These are phyloP conservation scores for Globisporangium sylvaticum DNA, from an alignment of 352 stramenopile species.

Conservation along the genomic window DNA sequence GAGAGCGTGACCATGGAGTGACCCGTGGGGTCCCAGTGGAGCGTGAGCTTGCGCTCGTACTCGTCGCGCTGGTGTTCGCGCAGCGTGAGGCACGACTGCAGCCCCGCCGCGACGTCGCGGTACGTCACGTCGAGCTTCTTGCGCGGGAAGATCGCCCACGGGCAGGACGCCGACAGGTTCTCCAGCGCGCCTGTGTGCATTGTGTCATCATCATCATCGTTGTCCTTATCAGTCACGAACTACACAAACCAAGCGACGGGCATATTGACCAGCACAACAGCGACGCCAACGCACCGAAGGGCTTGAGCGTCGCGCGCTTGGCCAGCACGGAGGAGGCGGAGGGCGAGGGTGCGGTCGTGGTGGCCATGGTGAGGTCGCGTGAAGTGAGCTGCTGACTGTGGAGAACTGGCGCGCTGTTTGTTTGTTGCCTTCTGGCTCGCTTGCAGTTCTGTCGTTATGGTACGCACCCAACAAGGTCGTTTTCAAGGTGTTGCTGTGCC, in stretches of 20 bases:
- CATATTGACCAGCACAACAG: background rate
- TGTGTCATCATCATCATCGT: background rate
- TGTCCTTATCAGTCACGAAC: background rate
- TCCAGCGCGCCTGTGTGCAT: slow-evolving; percentile 38
- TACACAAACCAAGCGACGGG: background rate
- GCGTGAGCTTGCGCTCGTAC: slow-evolving; percentile 43
- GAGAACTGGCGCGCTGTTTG: background rate
- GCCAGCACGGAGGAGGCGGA: slow-evolving; percentile 4
- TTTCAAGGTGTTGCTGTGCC: background rate
- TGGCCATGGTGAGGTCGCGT: background rate
- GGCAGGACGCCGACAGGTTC: slow-evolving; percentile 46
- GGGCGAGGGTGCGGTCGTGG: background rate
- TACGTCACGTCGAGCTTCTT: slow-evolving; percentile 85
- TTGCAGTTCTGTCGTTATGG: background rate
- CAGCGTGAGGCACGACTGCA: slow-evolving; percentile 54
- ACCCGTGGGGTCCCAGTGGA: slow-evolving; percentile 52
- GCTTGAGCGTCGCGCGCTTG: slow-evolving; percentile 27
- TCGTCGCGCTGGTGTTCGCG: slow-evolving; percentile 51
- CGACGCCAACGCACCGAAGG: slow-evolving; percentile 26
- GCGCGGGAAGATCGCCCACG: slow-evolving; percentile 76
- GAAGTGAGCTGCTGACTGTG: background rate
- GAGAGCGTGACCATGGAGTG: slow-evolving; percentile 69
- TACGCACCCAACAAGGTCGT: background rate
- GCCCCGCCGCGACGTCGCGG: slow-evolving; percentile 49
- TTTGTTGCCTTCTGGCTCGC: background rate